Base-by-base conservation (phyloP, 768 basidiomycete species). In the Leccinum incarnatum region DNA sequence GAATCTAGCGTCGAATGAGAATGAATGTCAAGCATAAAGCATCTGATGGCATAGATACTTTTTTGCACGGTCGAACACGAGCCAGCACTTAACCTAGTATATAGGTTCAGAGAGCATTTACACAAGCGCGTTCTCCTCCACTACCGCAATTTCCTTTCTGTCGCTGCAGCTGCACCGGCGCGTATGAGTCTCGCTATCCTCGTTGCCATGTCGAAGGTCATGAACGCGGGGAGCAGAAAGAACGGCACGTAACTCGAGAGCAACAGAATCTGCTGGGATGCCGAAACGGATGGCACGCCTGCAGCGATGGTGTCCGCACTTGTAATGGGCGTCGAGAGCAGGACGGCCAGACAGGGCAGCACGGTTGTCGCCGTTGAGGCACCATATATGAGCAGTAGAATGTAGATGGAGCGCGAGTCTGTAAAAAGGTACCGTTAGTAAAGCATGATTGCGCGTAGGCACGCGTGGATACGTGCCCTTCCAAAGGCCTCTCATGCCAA, bases 291-390 rank as follows among this genome's bases (percentile, higher is more conserved):
- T 25, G 72, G 65, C 3, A 77, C 58, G 1, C 69, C 67, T 4
- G 69, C 55, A 32, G 70, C 69, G 15, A 70, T 58, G 1, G 76
- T 73, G 25, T 70, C 65, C 2, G 61, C 53, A n/a, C 72, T 73
- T 34, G 79, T 74, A 25, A 75, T 65, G 0, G 84, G 84, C 2
- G 81, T 80, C n/a, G 78, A 72, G n/a, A 91, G 69, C 34, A 93
- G 69, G 30, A 82, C 76, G 12, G 78, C 72, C 51, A 95, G 69
- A 67, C 89, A 91, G 0, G 93, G 84, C 34, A 91, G 72, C 14
- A 88, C 87, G 1, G 92, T 93, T 0, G 91, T 94, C 0, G 83
- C 78, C 3, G 91, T 88, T 0, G 89, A 91, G 0, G 90, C 88
- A 29, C 80, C 90, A 72, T 94, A 95, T 29, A 87, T 70, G 9